phyloP scores from a whole-genome alignment of 768 basidiomycete genomes.

The Sporobolomyces pararoseus region DNA sequence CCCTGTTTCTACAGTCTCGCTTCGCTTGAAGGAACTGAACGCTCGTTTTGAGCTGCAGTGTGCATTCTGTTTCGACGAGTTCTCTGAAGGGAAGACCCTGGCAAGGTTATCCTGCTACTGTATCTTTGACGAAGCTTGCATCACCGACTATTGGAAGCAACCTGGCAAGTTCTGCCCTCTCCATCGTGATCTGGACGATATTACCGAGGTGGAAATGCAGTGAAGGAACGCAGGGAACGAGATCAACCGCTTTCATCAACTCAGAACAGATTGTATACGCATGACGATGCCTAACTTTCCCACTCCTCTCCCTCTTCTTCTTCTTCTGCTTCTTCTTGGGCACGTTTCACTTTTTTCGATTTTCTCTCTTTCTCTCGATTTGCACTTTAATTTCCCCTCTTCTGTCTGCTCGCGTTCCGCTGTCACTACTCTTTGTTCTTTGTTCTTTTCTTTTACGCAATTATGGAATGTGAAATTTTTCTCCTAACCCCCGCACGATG shows the following conservation, averaged over 20 bases:
- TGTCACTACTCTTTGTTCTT: too few relatives aligned
- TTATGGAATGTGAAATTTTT: too few relatives aligned
- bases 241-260: too few relatives aligned
- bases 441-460: too few relatives aligned
- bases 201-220: conserved; percentile 17
- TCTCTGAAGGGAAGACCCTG: neutral
- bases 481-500: too few relatives aligned
- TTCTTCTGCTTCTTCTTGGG: too few relatives aligned
- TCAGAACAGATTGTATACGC: too few relatives aligned
- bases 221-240: neutral
- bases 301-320: too few relatives aligned
- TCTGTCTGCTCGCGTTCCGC: too few relatives aligned
- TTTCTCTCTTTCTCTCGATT: neutral
- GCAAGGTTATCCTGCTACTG: conserved; percentile 32
- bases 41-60: conserved; percentile 15
- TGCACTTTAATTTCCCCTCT: neutral
- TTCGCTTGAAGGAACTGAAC: too few relatives aligned
- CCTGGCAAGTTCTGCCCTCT: conserved; percentile 28
- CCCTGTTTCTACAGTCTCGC: neutral
- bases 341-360: neutral
- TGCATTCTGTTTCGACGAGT: conserved; percentile 27
- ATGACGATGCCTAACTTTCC: too few relatives aligned
- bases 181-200: conserved; percentile 23
- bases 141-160: conserved; percentile 18
- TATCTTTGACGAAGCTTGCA: conserved; percentile 23